phyloP scores from a whole-genome alignment of 768 basidiomycete genomes.

The Phylloporus rhodoxanthus region DNA sequence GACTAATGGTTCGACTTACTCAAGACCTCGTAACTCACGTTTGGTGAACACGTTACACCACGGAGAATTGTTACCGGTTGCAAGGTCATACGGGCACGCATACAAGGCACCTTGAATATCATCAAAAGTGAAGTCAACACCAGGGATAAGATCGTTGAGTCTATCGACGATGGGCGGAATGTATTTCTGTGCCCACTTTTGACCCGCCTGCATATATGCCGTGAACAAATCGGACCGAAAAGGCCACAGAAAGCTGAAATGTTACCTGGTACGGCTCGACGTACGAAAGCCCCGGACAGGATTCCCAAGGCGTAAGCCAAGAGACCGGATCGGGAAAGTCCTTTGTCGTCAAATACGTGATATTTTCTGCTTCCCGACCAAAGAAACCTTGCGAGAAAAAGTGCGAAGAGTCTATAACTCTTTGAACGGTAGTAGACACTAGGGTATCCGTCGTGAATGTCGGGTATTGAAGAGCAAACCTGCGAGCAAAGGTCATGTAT shows the following conservation, averaged over 20 bases:
- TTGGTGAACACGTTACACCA: constrained; percentile 38
- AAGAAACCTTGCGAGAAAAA: constrained; percentile 39
- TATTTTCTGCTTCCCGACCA: constrained; percentile 24
- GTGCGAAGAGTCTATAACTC: constrained; percentile 37
- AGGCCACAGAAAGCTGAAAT: neutral
- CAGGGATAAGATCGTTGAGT: constrained; percentile 32
- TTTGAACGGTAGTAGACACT: constrained; percentile 10
- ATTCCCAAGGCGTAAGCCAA: constrained; percentile 37
- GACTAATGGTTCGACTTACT: constrained; percentile 22
- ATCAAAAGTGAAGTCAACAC: constrained; percentile 25
- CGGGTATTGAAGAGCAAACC: constrained; percentile 21
- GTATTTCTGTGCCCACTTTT: constrained; percentile 32
- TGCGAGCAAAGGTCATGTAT: neutral
- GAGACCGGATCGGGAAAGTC: constrained; percentile 33
- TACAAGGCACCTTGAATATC: constrained; percentile 37
- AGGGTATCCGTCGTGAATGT: constrained; percentile 10
- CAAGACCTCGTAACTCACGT: constrained; percentile 32
- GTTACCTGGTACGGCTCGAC: neutral
- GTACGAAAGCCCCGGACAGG: constrained; percentile 23
- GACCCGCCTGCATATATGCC: constrained; percentile 2
- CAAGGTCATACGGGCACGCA: constrained; percentile 39
- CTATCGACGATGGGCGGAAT: constrained; percentile 33
- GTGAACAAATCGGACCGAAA: neutral
- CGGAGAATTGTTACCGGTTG: constrained; percentile 31
- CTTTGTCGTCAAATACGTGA: constrained; percentile 25